Conservation (phyloP, 129 eudicot species). For the Apium graveolens region DNA sequence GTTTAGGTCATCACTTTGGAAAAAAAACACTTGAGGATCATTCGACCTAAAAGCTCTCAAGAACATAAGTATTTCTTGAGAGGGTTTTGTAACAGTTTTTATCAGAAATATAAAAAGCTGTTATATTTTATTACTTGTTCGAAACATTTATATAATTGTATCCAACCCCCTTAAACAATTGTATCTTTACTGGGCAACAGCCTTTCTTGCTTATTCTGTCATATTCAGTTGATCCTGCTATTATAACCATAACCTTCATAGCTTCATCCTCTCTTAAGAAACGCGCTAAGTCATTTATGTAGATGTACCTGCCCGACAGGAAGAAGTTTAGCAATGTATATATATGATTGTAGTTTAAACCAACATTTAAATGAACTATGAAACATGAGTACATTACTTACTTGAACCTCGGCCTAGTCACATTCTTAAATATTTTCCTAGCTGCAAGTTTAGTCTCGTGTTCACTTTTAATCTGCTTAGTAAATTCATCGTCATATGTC, state of each 20-base stretch:
- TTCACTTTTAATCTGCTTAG: constrained; percentile 66
- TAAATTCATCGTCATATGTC: constrained; percentile 47
- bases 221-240: constrained; percentile 49
- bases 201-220: constrained; percentile 49
- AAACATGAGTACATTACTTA: constrained; percentile 16
- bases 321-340: constrained; percentile 16
- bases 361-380: background rate
- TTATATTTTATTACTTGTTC: too few species aligned
- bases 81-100: too few species aligned
- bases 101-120: too few species aligned
- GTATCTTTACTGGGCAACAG: too few species aligned
- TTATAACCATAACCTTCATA: constrained; percentile 35
- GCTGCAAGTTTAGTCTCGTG: constrained; percentile 75
- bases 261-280: constrained; percentile 69
- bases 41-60: too few species aligned
- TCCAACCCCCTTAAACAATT: too few species aligned
- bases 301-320: constrained; percentile 41
- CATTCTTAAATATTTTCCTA: constrained; percentile 71
- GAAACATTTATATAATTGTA: too few species aligned
- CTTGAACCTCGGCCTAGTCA: constrained; percentile 65
- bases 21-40: too few species aligned
- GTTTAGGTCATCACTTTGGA: too few species aligned
- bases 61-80: too few species aligned
- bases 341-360: background rate
- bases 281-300: constrained; percentile 45